Conservation (phyloP, 1,284 basidiomycete species). For the Pseudozyma sp. region DNA sequence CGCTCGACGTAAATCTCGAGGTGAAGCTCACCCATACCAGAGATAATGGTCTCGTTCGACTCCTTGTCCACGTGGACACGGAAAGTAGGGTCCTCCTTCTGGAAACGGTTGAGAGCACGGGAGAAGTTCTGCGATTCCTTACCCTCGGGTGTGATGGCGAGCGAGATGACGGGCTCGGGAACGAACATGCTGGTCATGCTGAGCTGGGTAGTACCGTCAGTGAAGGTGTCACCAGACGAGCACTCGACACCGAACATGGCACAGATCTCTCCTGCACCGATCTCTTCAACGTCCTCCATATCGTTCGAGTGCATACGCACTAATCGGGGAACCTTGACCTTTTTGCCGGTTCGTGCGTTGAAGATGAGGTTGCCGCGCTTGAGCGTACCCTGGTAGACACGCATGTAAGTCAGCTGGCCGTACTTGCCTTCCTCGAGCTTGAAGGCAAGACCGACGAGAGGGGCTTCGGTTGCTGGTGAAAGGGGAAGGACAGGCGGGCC, state of each 20-base stretch:
- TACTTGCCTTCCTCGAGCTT: slow-evolving; percentile 98
- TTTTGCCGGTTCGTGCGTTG: slow-evolving; percentile 95
- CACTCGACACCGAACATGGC: slow-evolving; percentile 99
- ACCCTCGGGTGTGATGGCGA: slow-evolving; percentile 90
- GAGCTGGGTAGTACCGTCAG: slow-evolving; percentile 70
- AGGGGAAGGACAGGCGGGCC: slow-evolving; percentile 56
- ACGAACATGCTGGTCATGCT: slow-evolving; percentile 93
- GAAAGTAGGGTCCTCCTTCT: slow-evolving; percentile 99
- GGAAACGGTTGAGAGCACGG: slow-evolving; percentile 95
- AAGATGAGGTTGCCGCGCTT: slow-evolving; percentile 87
- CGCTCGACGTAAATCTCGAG: slow-evolving; percentile 99
- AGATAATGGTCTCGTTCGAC: slow-evolving; percentile 99
- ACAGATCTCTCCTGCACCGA: slow-evolving; percentile 99
- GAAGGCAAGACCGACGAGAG: slow-evolving; percentile 94
- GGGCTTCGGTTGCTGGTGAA: slow-evolving; percentile 74
- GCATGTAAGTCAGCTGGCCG: slow-evolving; percentile 97
- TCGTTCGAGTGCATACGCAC: slow-evolving; percentile 99
- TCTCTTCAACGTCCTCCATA: slow-evolving; percentile 96
- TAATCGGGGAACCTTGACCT: slow-evolving; percentile 95
- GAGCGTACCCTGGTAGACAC: slow-evolving; percentile 96
- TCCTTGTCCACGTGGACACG: slow-evolving; percentile 93
- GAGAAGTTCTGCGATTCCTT: slow-evolving; percentile 88
- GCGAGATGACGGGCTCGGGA: slow-evolving; percentile 96
- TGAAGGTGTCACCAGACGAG: slow-evolving; percentile 98
- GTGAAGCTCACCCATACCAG: slow-evolving; percentile 99